Percentiles rank a stretch among this genome's conserved stretches.
Evolutionary conservation across 2,329 filamentous ascomycete species (phyloP).

Genomic region (Arthroderma sp.): DNA sequence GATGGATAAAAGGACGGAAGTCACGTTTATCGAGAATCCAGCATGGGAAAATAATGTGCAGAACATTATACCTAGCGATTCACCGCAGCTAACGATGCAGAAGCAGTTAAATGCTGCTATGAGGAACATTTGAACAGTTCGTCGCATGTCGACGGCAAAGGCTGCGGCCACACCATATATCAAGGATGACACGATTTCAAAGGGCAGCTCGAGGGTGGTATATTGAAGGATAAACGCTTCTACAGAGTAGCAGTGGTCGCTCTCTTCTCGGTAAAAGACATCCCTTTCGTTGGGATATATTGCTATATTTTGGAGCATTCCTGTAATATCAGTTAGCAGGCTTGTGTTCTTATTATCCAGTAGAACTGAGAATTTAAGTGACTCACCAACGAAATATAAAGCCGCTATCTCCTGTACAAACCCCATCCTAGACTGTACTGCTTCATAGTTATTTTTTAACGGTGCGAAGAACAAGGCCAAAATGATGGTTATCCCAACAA

Average conservation of each 20-base stretch:
- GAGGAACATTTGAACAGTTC: conserved; percentile 53
- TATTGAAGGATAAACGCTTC: conserved; percentile 61
- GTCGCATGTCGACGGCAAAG: conserved; percentile 52
- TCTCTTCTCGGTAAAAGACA: conserved; percentile 65
- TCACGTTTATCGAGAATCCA: conserved; percentile 63
- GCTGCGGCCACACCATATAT: conserved; percentile 52
- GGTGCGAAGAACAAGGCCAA: conserved; percentile 60
- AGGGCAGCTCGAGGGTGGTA: conserved; percentile 56
- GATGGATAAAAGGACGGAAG: conserved; percentile 55
- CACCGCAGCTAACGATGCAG: conserved; percentile 60
- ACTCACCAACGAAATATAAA: conserved; percentile 26
- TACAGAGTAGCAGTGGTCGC: conserved; percentile 57
- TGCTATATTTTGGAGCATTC: conserved; percentile 68
- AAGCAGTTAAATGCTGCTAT: conserved; percentile 56
- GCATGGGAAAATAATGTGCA: conserved; percentile 63
- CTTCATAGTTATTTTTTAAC: conserved; percentile 53
- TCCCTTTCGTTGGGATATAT: conserved; percentile 60
- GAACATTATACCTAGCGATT: conserved; percentile 66
- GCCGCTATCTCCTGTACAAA: conserved; percentile 60
- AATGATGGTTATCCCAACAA: conserved; percentile 49
- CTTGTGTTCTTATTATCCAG: background rate
- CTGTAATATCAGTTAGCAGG: conserved; percentile 21
- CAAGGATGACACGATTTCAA: conserved; percentile 53
- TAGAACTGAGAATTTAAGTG: background rate
- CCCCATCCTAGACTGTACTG: conserved; percentile 60